Evolutionary conservation across 768 basidiomycete genomes (phyloP), one percentile per base, ranked within the genome.

Genomic region (Hericium coralloides): DNA sequence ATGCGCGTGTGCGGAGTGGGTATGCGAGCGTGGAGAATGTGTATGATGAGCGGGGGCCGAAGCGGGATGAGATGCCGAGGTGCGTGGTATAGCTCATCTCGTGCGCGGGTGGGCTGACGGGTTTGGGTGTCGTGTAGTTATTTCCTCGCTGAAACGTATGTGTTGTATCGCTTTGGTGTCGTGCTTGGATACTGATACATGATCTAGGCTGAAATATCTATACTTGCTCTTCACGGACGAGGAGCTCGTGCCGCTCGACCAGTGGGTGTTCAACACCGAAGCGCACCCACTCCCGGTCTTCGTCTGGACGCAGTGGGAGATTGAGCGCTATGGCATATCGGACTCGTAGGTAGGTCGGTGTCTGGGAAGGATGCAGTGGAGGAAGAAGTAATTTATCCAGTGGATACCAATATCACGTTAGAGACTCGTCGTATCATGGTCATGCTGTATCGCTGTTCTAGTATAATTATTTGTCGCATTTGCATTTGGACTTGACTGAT

Each of bases 251-350:
- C 73, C 74, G 15, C 66, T 76, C 23, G 74, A 77, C 63, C 64
- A 68, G 20, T 76, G 67, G 65, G 74, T 76, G 47, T 76, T 77
- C 68, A 76, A 75, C 59, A 78, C 77, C 15, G 77, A 77, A 67
- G 89, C 87, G 0, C 90, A 91, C 66, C 85, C 89, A 8, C 72
- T 90, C 25, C 87, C 85, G 8, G 74, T 88, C 22, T 86, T 88
- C 60, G 63, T 75, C 50, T 87, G 84, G 85, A 78, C 76, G 1
- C 67, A 68, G 39, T 70, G 70, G 59, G 81, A 87, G 67, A 77
- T 72, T 55, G 62, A 66, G 49, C 57, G 57, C 37, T 80, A 76
- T 56, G 67, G 69, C 38, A 71, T 79, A 54, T 23, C 41, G n/a
- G n/a, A n/a, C n/a, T n/a, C n/a, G n/a, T n/a, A n/a, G n/a, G 31